These are phyloP conservation scores for Candida broadrunensis DNA, from an alignment of 805 yeast genomes.

Conservation along the genomic window DNA sequence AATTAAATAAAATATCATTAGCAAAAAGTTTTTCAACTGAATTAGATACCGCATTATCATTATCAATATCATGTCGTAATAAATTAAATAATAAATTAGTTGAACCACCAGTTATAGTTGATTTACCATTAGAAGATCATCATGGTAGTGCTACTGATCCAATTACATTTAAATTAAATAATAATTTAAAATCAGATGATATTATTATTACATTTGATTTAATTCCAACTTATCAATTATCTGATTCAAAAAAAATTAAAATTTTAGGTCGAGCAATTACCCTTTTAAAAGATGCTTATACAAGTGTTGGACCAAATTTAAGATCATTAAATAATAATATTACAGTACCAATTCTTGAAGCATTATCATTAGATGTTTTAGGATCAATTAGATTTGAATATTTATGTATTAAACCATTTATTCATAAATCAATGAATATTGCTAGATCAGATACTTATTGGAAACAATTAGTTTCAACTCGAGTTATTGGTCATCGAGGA, in stretches of 20 bases:
- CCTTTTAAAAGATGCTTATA: conserved; percentile 54
- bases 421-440: conserved; percentile 65
- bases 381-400: conserved; percentile 79
- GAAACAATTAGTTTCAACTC: conserved; percentile 82
- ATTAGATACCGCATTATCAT: conserved; percentile 81
- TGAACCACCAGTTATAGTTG: conserved; percentile 63
- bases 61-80: conserved; percentile 51
- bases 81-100: conserved; percentile 23
- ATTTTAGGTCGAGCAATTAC: conserved; percentile 85
- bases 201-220: conserved; percentile 74
- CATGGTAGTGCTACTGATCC: conserved; percentile 70
- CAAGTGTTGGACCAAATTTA: conserved; percentile 65
- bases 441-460: conserved; percentile 77
- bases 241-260: conserved; percentile 12
- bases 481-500: conserved; percentile 96
- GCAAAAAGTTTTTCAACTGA: conserved; percentile 78
- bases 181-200: conserved; percentile 45
- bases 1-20: conserved; percentile 70
- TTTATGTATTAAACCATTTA: conserved; percentile 67
- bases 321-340: conserved; percentile 63
- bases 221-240: conserved; percentile 78
- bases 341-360: conserved; percentile 74
- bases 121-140: conserved; percentile 80
- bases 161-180: conserved; percentile 61
- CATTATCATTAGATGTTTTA: conserved; percentile 65